phyloP scores from a whole-genome alignment of 345 rosid genomes.

The Adansonia digitata region DNA sequence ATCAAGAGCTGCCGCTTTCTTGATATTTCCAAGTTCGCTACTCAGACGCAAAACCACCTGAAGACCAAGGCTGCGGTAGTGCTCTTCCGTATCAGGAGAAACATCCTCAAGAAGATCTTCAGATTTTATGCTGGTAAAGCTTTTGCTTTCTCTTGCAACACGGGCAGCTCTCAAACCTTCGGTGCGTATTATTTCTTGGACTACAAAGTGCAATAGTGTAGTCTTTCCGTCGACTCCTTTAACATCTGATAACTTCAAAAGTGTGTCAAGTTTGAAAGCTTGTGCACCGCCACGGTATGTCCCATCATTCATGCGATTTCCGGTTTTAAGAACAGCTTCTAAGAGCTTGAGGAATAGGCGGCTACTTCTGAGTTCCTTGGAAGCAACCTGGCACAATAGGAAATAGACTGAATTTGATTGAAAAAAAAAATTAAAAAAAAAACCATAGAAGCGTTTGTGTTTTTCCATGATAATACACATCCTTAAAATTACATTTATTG shows the following conservation, averaged over 20 bases:
- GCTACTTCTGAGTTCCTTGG: constrained; percentile 79
- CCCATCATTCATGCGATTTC: constrained; percentile 97
- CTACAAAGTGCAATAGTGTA: constrained; percentile 92
- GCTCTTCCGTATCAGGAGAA: constrained; percentile 55
- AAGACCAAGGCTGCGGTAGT: constrained; percentile 73
- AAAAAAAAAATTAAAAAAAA: background rate
- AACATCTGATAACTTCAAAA: constrained; percentile 85
- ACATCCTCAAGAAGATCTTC: constrained; percentile 68
- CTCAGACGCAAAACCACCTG: constrained; percentile 75
- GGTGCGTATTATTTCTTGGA: constrained; percentile 85
- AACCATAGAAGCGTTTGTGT: background rate
- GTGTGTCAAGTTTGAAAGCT: constrained; percentile 97
- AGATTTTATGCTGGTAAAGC: constrained; percentile 58
- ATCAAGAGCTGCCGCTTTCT: constrained; percentile 80
- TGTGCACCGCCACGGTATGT: constrained; percentile 96
- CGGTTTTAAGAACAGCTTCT: constrained; percentile 98
- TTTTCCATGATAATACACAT: background rate
- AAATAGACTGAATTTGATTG: background rate
- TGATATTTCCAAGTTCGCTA: constrained; percentile 76
- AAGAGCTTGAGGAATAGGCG: constrained; percentile 87
- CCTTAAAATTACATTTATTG: background rate
- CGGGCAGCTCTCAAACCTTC: constrained; percentile 93
- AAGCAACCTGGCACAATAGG: constrained; percentile 56
- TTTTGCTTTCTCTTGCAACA: constrained; percentile 53
- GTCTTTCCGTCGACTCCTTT: constrained; percentile 96